phyloP scores from a whole-genome alignment of 305 asterid species.

The Rubia occidens region DNA sequence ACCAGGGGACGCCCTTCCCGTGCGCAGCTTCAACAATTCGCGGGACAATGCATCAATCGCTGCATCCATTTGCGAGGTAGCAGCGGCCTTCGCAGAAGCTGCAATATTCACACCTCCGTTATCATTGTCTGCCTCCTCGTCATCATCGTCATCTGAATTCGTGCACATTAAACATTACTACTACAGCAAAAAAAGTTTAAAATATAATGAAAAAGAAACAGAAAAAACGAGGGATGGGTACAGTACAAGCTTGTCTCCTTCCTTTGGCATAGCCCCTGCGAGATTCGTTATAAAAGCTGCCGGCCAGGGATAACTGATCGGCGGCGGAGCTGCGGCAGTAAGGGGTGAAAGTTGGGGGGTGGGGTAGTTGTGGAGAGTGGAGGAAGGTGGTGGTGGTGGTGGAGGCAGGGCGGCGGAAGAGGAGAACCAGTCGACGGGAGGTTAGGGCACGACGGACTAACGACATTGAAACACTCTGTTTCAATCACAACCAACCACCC shows the following conservation, averaged over 20 bases:
- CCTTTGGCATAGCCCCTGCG: constrained; percentile 73
- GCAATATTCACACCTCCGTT: constrained; percentile 39
- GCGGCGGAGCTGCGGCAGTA: constrained; percentile 23
- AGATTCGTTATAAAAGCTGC: constrained; percentile 21
- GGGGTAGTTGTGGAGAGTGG: not conserved
- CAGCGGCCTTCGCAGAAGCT: constrained; percentile 37
- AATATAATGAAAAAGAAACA: not conserved
- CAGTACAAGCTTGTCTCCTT: constrained; percentile 50
- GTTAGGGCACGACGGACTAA: constrained; percentile 6
- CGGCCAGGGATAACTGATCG: constrained; percentile 18
- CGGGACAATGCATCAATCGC: constrained; percentile 78
- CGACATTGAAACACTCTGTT: not conserved
- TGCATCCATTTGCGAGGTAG: constrained; percentile 67
- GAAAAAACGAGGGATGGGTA: not conserved
- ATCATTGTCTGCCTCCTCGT: constrained; percentile 31
- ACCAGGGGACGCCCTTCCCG: constrained; percentile 91
- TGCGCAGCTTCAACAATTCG: constrained; percentile 71
- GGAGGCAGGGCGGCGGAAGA: not conserved
- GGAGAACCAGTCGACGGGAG: not conserved
- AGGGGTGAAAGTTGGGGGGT: constrained; percentile 19
- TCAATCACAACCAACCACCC: not conserved
- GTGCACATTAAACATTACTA: not conserved
- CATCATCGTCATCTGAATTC: constrained; percentile 8
- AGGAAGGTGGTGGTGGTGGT: not conserved
- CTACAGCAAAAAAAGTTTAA: not conserved